These are phyloP conservation scores for Trametes versicolor DNA, from an alignment of 1,284 basidiomycete species.

Conservation along the genomic window DNA sequence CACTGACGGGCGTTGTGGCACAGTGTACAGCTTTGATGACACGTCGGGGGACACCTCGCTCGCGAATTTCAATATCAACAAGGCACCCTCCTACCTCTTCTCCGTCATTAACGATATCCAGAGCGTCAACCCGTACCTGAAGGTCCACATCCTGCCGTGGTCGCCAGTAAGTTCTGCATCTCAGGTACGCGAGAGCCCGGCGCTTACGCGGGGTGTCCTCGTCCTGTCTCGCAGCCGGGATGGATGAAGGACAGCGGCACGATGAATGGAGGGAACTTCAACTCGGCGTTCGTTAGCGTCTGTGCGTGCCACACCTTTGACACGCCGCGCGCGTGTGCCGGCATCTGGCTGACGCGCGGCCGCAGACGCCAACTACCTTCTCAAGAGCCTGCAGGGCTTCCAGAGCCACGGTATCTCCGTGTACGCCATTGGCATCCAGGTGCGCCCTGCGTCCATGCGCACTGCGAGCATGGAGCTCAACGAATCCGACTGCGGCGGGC, in stretches of 20 bases:
- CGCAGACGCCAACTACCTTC: constrained; percentile 58
- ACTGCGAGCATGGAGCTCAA: neutral
- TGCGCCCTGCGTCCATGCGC: constrained; percentile 22
- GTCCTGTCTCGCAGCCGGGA: constrained; percentile 48
- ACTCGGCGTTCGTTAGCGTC: constrained; percentile 45
- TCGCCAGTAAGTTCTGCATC: constrained; percentile 52
- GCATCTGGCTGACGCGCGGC: neutral
- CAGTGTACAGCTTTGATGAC: constrained; percentile 61
- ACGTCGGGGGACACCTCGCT: constrained; percentile 53
- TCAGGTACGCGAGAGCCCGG: neutral
- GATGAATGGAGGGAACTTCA: constrained; percentile 57
- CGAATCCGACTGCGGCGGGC: neutral
- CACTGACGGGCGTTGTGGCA: constrained; percentile 10
- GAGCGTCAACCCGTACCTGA: constrained; percentile 52
- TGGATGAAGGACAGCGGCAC: constrained; percentile 61
- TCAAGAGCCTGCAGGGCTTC: constrained; percentile 54
- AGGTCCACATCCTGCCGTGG: constrained; percentile 60
- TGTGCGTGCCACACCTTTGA: constrained; percentile 46
- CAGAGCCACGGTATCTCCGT: constrained; percentile 50
- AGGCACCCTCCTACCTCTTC: constrained; percentile 57
- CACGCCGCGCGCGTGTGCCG: neutral
- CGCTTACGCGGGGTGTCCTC: neutral
- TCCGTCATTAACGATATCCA: constrained; percentile 56
- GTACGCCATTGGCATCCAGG: constrained; percentile 58
- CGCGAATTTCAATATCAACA: constrained; percentile 52